Evolutionary conservation across 176 grass and related monocot species (phyloP).

Genomic region (Eragrostis curvula): DNA sequence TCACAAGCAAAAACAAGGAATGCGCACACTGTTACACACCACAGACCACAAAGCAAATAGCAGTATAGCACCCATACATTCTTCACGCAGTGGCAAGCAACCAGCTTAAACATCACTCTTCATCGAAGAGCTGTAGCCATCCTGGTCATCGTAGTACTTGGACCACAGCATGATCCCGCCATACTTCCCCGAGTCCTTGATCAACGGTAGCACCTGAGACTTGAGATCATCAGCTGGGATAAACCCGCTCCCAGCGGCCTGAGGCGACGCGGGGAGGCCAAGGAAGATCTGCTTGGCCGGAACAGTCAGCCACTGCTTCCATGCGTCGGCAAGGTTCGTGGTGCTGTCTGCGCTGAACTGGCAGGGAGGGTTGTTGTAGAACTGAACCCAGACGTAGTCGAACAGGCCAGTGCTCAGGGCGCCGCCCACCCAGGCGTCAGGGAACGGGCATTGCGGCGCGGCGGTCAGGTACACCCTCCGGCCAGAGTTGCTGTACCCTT

Average conservation of each 20-base stretch:
- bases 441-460: conserved; percentile 58
- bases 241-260: conserved; percentile 57
- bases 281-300: conserved; percentile 49
- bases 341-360: conserved; percentile 13
- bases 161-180: conserved; percentile 77
- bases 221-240: conserved; percentile 57
- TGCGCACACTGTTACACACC: background rate
- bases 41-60: background rate
- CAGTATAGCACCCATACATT: background rate
- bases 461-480: conserved; percentile 47
- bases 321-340: conserved; percentile 15
- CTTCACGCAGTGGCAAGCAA: background rate
- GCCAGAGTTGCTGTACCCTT: conserved; percentile 36
- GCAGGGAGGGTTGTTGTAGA: conserved; percentile 50
- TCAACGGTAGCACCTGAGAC: conserved; percentile 45
- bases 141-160: conserved; percentile 69
- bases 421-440: conserved; percentile 53
- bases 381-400: conserved; percentile 42
- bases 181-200: conserved; percentile 55
- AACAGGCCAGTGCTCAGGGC: conserved; percentile 50
- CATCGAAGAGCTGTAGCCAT: conserved; percentile 51
- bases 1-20: background rate
- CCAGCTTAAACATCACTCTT: conserved; percentile 50
- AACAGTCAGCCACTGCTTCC: conserved; percentile 60
- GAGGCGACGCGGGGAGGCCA: conserved; percentile 53